A percentile compares a stretch with the other conserved stretches of the same genome.
Evolutionary conservation across 768 basidiomycete genomes (phyloP).

Genomic region (Candolleomyces efflorescens): DNA sequence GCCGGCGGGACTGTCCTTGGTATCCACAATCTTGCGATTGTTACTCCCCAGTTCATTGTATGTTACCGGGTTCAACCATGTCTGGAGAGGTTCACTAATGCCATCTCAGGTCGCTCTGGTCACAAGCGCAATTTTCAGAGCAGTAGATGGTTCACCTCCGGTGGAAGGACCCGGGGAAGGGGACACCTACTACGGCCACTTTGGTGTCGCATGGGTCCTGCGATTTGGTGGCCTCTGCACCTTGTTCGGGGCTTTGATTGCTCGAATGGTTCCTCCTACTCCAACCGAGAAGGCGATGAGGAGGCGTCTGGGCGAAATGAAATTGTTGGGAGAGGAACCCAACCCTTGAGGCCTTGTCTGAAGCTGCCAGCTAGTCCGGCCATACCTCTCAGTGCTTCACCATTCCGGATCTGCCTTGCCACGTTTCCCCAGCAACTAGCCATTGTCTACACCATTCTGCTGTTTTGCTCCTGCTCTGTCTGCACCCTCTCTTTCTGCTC

Average conservation of each 20-base stretch:
- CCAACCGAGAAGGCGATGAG: conserved; percentile 90
- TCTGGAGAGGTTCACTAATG: conserved; percentile 11
- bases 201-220: conserved; percentile 91
- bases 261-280: conserved; percentile 82
- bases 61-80: conserved; percentile 24
- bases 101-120: conserved; percentile 68
- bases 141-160: conserved; percentile 57
- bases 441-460: not conserved
- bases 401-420: not conserved
- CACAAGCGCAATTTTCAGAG: conserved; percentile 81
- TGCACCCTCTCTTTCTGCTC: not conserved
- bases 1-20: conserved; percentile 91
- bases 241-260: conserved; percentile 74
- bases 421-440: not conserved
- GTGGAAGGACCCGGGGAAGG: conserved; percentile 35
- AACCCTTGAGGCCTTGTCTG: conserved; percentile 24
- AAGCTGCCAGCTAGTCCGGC: no score
- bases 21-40: conserved; percentile 93
- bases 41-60: conserved; percentile 92
- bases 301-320: conserved; percentile 75
- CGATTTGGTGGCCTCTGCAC: conserved; percentile 90
- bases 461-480: not conserved
- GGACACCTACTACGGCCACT: conserved; percentile 71
- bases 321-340: conserved; percentile 61
- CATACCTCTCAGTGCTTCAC: no score